Base-by-base conservation (phyloP, 2,329 filamentous ascomycete species). In the Alternaria sp. region DNA sequence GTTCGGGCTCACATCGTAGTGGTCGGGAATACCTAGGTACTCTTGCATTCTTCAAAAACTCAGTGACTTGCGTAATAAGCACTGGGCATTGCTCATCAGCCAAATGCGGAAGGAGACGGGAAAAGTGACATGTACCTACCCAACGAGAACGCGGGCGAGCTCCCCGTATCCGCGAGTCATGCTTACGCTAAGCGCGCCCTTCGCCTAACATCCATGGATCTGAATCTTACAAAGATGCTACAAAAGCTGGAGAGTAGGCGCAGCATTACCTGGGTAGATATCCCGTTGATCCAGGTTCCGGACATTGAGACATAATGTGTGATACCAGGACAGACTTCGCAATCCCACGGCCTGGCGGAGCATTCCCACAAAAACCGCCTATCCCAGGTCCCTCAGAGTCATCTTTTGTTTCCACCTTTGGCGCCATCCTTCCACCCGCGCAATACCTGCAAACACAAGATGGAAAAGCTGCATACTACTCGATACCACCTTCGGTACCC, bases 381-480 rank as follows among this genome's bases (percentile, higher is more conserved):
- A 78, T 84, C 10, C 17, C 72, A 19, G 82, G 70, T 1, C 80
- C 83, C 2, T 28, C 76, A 0, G 81, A 84, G 58, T 55, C 54
- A n/a, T 58, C 63, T 1, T 83, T 84, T 52, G 77, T 73, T 3
- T 26, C 61, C 4, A 63, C 72, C 0, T 84, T 84, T 47, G 82
- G 83, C 21, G 52, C 59, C 0, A 69, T 84, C 0, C 76, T 84
- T 0, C 83, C 83, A 0, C 61, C 70, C 1, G 82, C 79, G 5
- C 63, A 74, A 25, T 83, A 76, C 52, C 63, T 84, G 0, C 28
- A 65, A 3, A 80, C 77, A 0, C 8, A 50, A 5, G 65, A 63
- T 5, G 82, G 82, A 3, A 80, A 66, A 64, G 80, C 78, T 6
- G 82, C 81, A 6, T 84, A 82, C 68, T 84, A 83, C 55, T 67